Conservation (phyloP, 2,329 filamentous ascomycete species). For the Aaosphaeria pasadenensis region DNA sequence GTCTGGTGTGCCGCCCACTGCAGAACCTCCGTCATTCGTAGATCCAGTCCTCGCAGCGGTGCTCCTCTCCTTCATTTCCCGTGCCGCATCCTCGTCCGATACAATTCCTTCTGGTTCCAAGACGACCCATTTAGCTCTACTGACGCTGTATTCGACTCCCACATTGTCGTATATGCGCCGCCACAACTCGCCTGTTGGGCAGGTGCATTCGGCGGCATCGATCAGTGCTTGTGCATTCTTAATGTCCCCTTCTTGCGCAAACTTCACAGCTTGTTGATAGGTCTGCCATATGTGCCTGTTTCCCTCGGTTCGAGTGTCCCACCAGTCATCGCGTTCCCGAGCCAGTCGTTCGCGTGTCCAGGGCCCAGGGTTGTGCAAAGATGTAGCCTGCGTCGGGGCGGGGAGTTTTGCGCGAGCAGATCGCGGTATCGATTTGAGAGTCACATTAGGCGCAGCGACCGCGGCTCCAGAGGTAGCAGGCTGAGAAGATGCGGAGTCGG, state of each 20-base stretch:
- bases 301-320: constrained; percentile 83
- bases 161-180: constrained; percentile 43
- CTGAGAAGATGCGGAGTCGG: too few relatives aligned
- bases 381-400: too few relatives aligned
- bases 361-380: background rate
- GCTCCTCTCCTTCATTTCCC: constrained; percentile 12
- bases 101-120: constrained; percentile 42
- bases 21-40: too few relatives aligned
- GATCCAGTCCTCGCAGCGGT: constrained; percentile 5
- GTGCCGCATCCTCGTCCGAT: constrained; percentile 5
- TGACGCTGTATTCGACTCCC: constrained; percentile 43
- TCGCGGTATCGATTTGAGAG: too few relatives aligned
- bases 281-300: constrained; percentile 77
- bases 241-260: constrained; percentile 57
- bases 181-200: constrained; percentile 42
- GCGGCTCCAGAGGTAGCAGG: too few relatives aligned
- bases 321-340: constrained; percentile 76
- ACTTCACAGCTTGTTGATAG: constrained; percentile 63
- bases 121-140: constrained; percentile 41
- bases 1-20: too few relatives aligned
- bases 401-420: too few relatives aligned
- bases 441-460: too few relatives aligned
- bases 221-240: constrained; percentile 71
- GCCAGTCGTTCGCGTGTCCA: constrained; percentile 63
- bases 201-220: constrained; percentile 64